These are phyloP conservation scores for Urostyla sp. DNA, from an alignment of 73 alveolate genomes.

Conservation along the genomic window DNA sequence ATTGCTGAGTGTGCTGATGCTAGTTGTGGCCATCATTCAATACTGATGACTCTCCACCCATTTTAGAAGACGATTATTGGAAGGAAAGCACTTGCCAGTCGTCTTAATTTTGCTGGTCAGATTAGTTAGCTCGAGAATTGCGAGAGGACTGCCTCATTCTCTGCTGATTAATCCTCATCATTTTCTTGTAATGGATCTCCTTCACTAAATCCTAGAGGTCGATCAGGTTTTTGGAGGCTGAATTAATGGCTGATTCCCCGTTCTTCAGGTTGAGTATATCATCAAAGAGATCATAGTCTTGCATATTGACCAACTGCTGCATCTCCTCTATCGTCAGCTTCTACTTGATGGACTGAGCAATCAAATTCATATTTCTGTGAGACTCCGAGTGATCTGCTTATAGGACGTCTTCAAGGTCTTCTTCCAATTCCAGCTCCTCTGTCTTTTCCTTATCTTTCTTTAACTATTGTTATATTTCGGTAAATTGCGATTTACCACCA, in stretches of 20 bases:
- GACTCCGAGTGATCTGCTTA: background rate
- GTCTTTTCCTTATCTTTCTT: background rate
- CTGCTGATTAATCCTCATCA: background rate
- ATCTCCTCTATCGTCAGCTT: conserved; percentile 1
- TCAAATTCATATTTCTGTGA: background rate
- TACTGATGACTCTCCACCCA: background rate
- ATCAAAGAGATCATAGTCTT: conserved; percentile 54
- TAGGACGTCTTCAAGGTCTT: background rate
- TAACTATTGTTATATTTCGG: background rate
- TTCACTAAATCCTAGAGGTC: conserved; percentile 32
- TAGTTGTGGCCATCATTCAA: background rate
- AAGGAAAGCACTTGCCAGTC: conserved; percentile 38
- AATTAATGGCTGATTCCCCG: background rate
- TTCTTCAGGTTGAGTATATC: conserved; percentile 48
- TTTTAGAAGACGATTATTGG: conserved; percentile 21
- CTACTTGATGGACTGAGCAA: background rate
- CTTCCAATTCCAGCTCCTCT: background rate
- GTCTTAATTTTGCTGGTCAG: background rate
- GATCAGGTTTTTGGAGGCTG: background rate
- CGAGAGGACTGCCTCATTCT: too few relatives aligned
- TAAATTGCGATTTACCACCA: too few relatives aligned
- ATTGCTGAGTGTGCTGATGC: background rate
- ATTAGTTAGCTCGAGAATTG: too few relatives aligned
- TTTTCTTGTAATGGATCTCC: conserved; percentile 16
- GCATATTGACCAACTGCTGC: conserved; percentile 7